These are phyloP conservation scores for Lonicera japonica DNA, from an alignment of 129 eudicot species.

Conservation along the genomic window DNA sequence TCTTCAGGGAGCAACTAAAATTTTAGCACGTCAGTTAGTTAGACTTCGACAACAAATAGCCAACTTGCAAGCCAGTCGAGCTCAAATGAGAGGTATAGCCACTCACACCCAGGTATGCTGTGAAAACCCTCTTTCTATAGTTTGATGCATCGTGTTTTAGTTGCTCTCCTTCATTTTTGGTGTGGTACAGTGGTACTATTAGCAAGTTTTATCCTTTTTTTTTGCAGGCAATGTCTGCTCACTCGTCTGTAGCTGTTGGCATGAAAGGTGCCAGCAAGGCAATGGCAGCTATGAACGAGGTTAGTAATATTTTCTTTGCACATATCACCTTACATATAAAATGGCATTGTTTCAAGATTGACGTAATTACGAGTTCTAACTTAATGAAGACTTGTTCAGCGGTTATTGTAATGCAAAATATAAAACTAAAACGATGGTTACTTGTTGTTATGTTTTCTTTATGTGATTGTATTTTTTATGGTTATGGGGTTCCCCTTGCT, in stretches of 20 bases:
- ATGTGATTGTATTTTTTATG: background rate
- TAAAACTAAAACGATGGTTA: background rate
- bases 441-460: background rate
- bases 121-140: background rate
- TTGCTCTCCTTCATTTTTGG: background rate
- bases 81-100: conserved; percentile 97
- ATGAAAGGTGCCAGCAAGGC: conserved; percentile 98
- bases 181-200: background rate
- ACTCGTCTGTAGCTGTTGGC: conserved; percentile 90
- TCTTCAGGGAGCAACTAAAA: conserved; percentile 83
- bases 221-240: conserved; percentile 86
- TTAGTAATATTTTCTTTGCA: conserved; percentile 5
- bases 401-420: background rate
- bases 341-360: background rate
- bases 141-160: conserved; percentile 6
- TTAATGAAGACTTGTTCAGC: background rate
- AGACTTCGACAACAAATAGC: conserved; percentile 98
- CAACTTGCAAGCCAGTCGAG: conserved; percentile 91
- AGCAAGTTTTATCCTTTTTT: conserved; percentile 4
- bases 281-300: conserved; percentile 98
- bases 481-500: conserved; percentile 3
- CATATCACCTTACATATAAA: background rate
- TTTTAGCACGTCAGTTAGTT: conserved; percentile 84
- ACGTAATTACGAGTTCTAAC: background rate
- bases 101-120: conserved; percentile 83